Conservation (phyloP, 2,329 filamentous ascomycete species). For the Claviceps capensis region DNA sequence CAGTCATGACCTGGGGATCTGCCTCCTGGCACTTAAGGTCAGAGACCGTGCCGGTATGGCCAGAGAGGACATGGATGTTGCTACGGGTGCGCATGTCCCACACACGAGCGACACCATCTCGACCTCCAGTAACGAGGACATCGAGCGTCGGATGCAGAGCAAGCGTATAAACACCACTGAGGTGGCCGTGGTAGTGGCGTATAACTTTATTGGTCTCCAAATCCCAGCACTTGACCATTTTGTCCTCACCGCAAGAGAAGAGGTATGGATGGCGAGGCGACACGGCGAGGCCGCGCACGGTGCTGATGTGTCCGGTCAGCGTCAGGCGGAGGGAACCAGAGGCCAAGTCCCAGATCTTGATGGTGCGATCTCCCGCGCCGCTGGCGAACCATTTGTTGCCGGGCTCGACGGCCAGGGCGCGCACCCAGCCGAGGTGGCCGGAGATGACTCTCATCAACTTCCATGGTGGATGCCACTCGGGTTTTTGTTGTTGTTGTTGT, state of each 20-base stretch:
- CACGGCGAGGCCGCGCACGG: constrained; percentile 81
- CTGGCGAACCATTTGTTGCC: constrained; percentile 97
- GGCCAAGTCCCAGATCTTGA: constrained; percentile 97
- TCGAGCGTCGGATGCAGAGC: constrained; percentile 90
- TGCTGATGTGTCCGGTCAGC: constrained; percentile 87
- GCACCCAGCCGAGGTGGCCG: constrained; percentile 91
- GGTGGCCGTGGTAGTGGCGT: constrained; percentile 89
- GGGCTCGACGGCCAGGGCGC: constrained; percentile 79
- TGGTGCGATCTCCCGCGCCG: constrained; percentile 87
- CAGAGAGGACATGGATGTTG: constrained; percentile 86
- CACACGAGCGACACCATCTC: constrained; percentile 86
- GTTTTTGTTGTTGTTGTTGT: constrained; percentile 42
- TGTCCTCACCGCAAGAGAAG: constrained; percentile 96
- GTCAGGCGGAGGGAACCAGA: constrained; percentile 75
- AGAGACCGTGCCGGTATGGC: constrained; percentile 82
- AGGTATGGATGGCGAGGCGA: constrained; percentile 90
- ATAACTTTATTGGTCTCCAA: constrained; percentile 99
- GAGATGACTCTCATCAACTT: constrained; percentile 97
- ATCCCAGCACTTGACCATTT: constrained; percentile 99
- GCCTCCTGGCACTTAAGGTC: constrained; percentile 89
- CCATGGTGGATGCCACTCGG: constrained; percentile 96
- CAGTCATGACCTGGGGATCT: constrained; percentile 87
- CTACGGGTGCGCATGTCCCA: constrained; percentile 98
- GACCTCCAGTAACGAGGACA: constrained; percentile 84
- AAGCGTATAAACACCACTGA: constrained; percentile 90